These are phyloP conservation scores for Echinochloa phyllopogon DNA, from an alignment of 176 grass and related monocot species.

Conservation along the genomic window DNA sequence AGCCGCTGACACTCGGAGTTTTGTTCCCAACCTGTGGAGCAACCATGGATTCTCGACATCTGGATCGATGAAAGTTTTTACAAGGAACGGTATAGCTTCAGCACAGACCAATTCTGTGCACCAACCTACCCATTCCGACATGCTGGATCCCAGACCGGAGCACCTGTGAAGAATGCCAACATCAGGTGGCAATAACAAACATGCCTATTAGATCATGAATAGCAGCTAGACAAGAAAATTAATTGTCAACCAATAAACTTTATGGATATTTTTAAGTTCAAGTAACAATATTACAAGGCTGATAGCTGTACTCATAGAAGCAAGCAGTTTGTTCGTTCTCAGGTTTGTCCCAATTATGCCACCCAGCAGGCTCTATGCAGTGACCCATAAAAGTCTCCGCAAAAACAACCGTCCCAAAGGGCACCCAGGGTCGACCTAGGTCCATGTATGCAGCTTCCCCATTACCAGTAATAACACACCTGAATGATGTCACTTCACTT, in stretches of 20 bases:
- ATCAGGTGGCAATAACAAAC: not conserved
- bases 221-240: not conserved
- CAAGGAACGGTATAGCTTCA: conserved; percentile 52
- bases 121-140: conserved; percentile 46
- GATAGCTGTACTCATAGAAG: conserved; percentile 88
- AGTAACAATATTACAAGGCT: conserved; percentile 35
- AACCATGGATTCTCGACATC: conserved; percentile 48
- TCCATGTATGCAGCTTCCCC: conserved; percentile 72
- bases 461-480: conserved; percentile 85
- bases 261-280: not conserved
- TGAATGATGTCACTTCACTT: conserved; percentile 18
- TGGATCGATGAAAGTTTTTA: conserved; percentile 52
- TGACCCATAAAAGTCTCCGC: conserved; percentile 86
- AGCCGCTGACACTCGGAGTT: conserved; percentile 38
- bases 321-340: conserved; percentile 88
- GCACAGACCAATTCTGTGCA: conserved; percentile 56
- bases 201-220: not conserved
- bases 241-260: not conserved
- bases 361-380: conserved; percentile 74
- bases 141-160: conserved; percentile 43
- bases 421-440: conserved; percentile 83
- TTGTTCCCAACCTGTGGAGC: conserved; percentile 46
- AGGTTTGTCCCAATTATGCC: conserved; percentile 88
- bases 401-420: conserved; percentile 83
- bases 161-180: conserved; percentile 39